Percentiles rank a stretch among this genome's conserved stretches.
Conservation (phyloP, 805 yeast genomes). For the Torulaspora maleeae region DNA sequence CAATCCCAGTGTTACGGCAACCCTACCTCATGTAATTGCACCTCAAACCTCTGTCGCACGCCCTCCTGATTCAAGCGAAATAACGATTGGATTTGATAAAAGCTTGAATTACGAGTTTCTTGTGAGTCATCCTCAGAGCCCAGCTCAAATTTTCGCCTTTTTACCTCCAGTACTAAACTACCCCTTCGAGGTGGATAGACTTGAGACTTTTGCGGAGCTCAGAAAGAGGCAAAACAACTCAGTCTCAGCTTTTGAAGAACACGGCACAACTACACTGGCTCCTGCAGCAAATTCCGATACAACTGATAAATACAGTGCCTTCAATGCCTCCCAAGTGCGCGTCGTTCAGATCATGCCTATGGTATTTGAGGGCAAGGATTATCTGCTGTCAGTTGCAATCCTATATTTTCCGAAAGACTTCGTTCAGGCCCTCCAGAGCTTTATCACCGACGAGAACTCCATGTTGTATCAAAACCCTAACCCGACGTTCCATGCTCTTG, state of each 20-base stretch:
- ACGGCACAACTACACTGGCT: constrained; percentile 5
- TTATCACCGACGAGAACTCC: constrained; percentile 50
- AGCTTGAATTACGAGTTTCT: constrained; percentile 81
- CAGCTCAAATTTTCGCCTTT: constrained; percentile 60
- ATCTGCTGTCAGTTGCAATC: constrained; percentile 81
- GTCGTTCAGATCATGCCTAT: constrained; percentile 74
- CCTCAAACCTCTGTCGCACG: constrained; percentile 37
- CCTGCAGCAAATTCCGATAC: constrained; percentile 1
- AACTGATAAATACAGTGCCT: not conserved
- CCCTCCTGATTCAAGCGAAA: constrained; percentile 16
- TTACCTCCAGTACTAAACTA: constrained; percentile 63
- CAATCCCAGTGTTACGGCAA: constrained; percentile 32
- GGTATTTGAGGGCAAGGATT: constrained; percentile 50
- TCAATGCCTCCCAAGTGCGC: constrained; percentile 7
- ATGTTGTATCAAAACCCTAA: constrained; percentile 57
- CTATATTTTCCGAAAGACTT: constrained; percentile 66
- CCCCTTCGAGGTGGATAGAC: constrained; percentile 46
- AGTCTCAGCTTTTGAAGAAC: not conserved
- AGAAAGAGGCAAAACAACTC: not conserved
- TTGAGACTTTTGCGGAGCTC: constrained; percentile 9
- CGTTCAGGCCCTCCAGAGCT: constrained; percentile 46
- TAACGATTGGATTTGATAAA: constrained; percentile 47
- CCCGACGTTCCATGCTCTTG: constrained; percentile 52
- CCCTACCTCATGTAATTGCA: constrained; percentile 38
- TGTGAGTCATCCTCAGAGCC: constrained; percentile 75